phyloP scores from a whole-genome alignment of 345 rosid genomes.

The Stellera chamaejasme region DNA sequence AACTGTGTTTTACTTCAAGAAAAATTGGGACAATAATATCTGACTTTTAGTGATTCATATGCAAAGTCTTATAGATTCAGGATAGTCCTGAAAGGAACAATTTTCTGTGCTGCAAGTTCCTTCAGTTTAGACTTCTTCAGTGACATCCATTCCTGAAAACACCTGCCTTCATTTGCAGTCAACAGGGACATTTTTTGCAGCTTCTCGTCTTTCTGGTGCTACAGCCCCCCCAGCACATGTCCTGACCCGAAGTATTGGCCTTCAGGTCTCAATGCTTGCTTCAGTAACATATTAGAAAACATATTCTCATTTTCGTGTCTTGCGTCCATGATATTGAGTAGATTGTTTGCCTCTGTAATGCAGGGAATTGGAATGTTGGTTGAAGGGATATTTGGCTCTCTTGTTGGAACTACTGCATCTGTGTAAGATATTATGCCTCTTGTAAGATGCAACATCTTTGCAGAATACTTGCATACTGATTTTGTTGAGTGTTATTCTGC shows the following conservation, averaged over 20 bases:
- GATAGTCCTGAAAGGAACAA: too few relatives aligned
- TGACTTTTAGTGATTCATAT: too few relatives aligned
- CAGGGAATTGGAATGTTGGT: constrained; percentile 82
- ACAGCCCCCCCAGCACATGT: constrained; percentile 89
- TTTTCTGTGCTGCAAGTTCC: too few relatives aligned
- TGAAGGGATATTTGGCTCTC: constrained; percentile 85
- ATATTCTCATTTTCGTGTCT: neutral
- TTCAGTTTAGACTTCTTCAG: too few relatives aligned
- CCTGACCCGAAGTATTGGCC: constrained; percentile 74
- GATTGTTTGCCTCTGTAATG: constrained; percentile 1
- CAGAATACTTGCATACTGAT: neutral
- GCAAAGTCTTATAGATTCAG: too few relatives aligned
- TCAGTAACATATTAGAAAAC: neutral
- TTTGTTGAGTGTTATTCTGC: too few relatives aligned
- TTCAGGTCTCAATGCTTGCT: constrained; percentile 46
- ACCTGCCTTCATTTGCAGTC: constrained; percentile 36
- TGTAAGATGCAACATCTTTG: neutral
- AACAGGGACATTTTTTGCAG: constrained; percentile 70
- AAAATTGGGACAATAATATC: too few relatives aligned
- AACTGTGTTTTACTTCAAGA: too few relatives aligned
- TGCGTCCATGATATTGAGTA: neutral
- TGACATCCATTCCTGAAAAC: too few relatives aligned
- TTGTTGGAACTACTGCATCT: constrained; percentile 81
- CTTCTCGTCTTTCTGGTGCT: constrained; percentile 85
- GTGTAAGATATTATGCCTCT: constrained; percentile 46